Base-by-base conservation (phyloP, 73 alveolate species). In the Tetrahymena malaccensis region DNA sequence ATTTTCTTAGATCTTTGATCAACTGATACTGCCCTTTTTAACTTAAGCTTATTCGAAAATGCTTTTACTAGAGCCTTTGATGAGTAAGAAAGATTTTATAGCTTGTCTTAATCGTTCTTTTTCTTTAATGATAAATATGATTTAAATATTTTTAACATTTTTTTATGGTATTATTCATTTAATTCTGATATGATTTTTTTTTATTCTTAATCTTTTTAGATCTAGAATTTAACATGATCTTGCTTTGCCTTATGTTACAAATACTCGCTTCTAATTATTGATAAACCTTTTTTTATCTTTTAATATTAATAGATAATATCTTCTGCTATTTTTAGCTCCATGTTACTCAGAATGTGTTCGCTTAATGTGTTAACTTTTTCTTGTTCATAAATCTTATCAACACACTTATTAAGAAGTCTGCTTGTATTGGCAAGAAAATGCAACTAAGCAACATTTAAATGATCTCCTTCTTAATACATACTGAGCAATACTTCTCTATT, bases 391-490 rank as follows among this genome's bases (percentile, higher is more conserved):
- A 85, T 85, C 33, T 95, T 50, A 95, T 95, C 97, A n/a, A 85
- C 97, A 93, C 97, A 95, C 35, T 44, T 89, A 85, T 95, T 95
- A 17, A 95, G 89, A 25, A 95, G 37, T 56, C 94, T 94, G 37
- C 95, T 70, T 13, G 97, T 95, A 89, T 95, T 95, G 1, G 97
- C 97, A 19, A 95, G 43, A 89, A 95, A 95, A 43, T 95, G 38
- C 94, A 95, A 43, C 37, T 95, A 94, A 43, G 85, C 89, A 9
- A 93, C 94, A 43, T 93, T 50, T 38, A 95, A 93, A 94, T 94
- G 85, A 85, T 95, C 97, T 21, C 97, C 97, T 50, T 95, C 85
- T 37, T 35, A n/a, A 89, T 95, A 95, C 55, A 85, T 95, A 34
- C 31, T 35, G 85, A 95, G 44, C 83, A 85, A 50, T 7, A 85